Base-by-base conservation (phyloP, 441 rosid genomes). In the Bocquillonia castaneifolia region DNA sequence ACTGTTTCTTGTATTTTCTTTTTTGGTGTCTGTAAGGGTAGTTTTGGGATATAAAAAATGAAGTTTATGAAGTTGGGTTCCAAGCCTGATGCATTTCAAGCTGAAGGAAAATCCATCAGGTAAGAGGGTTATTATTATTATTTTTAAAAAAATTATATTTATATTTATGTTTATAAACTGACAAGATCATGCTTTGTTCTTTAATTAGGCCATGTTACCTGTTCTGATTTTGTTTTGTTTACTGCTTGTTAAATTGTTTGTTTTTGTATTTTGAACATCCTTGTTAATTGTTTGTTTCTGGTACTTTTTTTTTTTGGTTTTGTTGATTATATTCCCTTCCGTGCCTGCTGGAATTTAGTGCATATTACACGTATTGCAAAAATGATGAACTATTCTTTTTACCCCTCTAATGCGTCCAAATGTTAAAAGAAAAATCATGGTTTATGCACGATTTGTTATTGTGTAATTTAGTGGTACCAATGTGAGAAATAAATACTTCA, bases 51-150 rank as follows among this genome's bases (percentile, higher is more conserved):
- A 17, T 22, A 59, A 39, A 54, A 91, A 54, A 93, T 93, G 99
- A 93, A 91, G 97, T 88, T 84, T 74, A 91, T 93, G 99, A 93
- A 93, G 87, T 73, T 93, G 76, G 99, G 99, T 42, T 89, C 89
- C 54, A 93, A 89, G 86, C 97, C 97, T 77, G 99, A 93, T 84
- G 77, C 86, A 22, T 87, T 93, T 73, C 90, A 82, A 73, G 81
- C 91, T 76, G 92, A 90, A 62, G 99, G 89, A 51, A 86, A 86
- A 82, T 76, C 78, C 69, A 60, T 77, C 79, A 85, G 88, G 99
- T 91, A 68, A 78, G 81, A 54, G 66, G 40, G n/a, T n/a, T 70
- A 66, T 59, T 26, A 23, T 37, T 68, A 29, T 44, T 23, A 22
- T 34, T 17, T 44, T 15, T n/a, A 42, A 28, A n/a, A n/a, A n/a